Evolutionary conservation across 768 basidiomycete genomes (phyloP).

Genomic region (Calocybe indica): DNA sequence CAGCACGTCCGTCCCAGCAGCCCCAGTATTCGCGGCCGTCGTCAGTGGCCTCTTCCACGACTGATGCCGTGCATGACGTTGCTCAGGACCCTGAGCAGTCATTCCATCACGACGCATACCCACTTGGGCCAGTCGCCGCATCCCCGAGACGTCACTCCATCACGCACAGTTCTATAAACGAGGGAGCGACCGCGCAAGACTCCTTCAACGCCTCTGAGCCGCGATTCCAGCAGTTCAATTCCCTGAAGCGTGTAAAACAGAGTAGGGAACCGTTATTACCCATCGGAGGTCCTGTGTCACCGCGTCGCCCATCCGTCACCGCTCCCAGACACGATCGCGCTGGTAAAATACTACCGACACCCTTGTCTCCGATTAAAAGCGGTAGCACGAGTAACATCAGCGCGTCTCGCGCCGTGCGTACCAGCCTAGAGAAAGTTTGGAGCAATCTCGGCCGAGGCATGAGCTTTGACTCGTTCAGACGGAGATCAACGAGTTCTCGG

Average conservation of each 20-base stretch:
- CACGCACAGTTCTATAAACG: conserved; percentile 5
- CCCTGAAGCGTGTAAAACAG: conserved; percentile 42
- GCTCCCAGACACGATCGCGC: background rate
- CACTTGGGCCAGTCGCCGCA: background rate
- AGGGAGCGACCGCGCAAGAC: conserved; percentile 4
- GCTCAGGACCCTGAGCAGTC: background rate
- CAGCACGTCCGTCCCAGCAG: conserved; percentile 52
- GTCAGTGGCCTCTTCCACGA: conserved; percentile 25
- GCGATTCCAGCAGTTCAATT: conserved; percentile 20
- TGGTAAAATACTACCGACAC: background rate
- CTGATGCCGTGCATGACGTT: conserved; percentile 11
- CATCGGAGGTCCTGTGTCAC: conserved; percentile 26
- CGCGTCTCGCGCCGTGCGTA: conserved; percentile 38
- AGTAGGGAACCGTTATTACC: conserved; percentile 75
- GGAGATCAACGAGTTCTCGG: conserved; percentile 2
- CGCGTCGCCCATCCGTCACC: conserved; percentile 18
- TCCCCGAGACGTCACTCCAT: conserved; percentile 4
- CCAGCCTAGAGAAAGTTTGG: conserved; percentile 53
- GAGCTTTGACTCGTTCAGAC: conserved; percentile 45
- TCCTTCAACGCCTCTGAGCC: conserved; percentile 6
- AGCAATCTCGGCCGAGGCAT: conserved; percentile 43
- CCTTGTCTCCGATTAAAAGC: conserved; percentile 8
- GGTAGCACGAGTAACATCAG: conserved; percentile 11
- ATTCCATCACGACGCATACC: conserved; percentile 6
- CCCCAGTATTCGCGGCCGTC: conserved; percentile 35